A percentile compares a stretch with the other conserved stretches of the same genome.
Evolutionary conservation across 768 basidiomycete species (phyloP).

Genomic region (Lactifluus subvellereus): DNA sequence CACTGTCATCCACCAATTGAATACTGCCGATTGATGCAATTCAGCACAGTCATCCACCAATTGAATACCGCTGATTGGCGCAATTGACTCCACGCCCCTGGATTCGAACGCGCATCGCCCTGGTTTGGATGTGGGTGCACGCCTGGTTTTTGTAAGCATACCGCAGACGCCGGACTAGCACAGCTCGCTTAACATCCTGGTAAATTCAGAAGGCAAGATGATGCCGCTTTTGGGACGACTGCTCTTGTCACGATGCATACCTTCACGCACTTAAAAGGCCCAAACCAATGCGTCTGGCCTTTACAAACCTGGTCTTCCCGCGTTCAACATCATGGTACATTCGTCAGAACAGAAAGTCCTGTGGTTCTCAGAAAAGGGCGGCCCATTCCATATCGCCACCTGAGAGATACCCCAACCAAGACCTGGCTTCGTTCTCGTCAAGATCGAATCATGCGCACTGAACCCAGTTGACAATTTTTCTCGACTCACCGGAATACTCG

Average conservation of each 20-base stretch:
- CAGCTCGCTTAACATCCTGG: too few relatives aligned
- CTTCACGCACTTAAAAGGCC: background rate
- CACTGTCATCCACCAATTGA: background rate
- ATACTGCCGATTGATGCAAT: background rate
- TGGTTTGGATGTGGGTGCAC: too few relatives aligned
- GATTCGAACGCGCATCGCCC: background rate
- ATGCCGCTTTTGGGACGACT: background rate
- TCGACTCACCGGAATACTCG: slow-evolving; percentile 21
- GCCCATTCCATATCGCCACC: background rate
- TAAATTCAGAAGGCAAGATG: background rate
- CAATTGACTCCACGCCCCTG: background rate
- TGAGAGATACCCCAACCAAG: slow-evolving; percentile 20
- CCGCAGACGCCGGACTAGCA: background rate
- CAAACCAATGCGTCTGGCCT: background rate
- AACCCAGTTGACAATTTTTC: slow-evolving; percentile 25
- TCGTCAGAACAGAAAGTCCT: slow-evolving; percentile 10
- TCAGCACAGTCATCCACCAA: background rate
- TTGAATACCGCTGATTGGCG: background rate
- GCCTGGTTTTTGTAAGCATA: background rate
- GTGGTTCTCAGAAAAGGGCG: slow-evolving; percentile 2
- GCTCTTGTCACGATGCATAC: background rate
- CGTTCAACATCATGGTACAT: slow-evolving; percentile 7
- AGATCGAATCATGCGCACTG: slow-evolving; percentile 18
- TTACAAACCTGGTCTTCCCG: background rate
- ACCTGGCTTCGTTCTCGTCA: slow-evolving; percentile 23